phyloP scores from a whole-genome alignment of 345 rosid species.

The Laguncularia racemosa region DNA sequence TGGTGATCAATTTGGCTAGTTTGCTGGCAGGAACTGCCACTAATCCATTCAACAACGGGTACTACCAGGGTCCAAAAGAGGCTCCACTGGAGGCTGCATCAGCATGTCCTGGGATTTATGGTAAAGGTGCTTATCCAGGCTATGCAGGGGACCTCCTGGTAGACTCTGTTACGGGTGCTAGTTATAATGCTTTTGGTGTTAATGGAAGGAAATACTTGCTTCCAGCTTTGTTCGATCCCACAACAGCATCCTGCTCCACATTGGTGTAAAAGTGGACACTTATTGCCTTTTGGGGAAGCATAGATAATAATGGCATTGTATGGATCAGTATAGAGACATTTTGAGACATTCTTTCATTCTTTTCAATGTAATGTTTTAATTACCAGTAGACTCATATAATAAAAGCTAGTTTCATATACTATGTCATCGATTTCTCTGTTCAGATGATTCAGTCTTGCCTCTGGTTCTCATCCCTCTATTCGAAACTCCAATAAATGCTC shows the following conservation, averaged over 20 bases:
- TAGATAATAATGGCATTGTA: no score
- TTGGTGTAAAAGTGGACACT: conserved; percentile 1
- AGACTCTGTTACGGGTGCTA: conserved; percentile 10
- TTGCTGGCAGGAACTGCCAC: conserved; percentile 16
- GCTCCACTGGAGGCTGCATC: conserved; percentile 18
- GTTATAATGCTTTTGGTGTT: conserved; percentile 10
- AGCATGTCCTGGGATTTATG: conserved; percentile 16
- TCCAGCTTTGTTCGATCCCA: conserved; percentile 17
- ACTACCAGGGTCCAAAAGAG: conserved; percentile 13
- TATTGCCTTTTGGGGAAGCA: no score
- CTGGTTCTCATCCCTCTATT: no score
- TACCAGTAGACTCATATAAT: no score
- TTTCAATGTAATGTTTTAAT: no score
- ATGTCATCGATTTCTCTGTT: no score
- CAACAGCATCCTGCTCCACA: conserved; percentile 11
- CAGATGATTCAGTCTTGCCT: no score
- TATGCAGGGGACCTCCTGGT: conserved; percentile 13
- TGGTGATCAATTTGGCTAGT: conserved; percentile 17
- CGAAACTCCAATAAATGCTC: no score
- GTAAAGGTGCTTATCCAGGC: conserved; percentile 19
- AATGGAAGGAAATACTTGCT: conserved; percentile 20
- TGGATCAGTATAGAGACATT: no score
- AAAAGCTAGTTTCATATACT: no score
- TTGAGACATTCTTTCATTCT: no score
- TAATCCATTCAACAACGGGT: conserved; percentile 16